These are phyloP conservation scores for Musa beccarii DNA, from an alignment of 176 grass and related monocot genomes.

Conservation along the genomic window DNA sequence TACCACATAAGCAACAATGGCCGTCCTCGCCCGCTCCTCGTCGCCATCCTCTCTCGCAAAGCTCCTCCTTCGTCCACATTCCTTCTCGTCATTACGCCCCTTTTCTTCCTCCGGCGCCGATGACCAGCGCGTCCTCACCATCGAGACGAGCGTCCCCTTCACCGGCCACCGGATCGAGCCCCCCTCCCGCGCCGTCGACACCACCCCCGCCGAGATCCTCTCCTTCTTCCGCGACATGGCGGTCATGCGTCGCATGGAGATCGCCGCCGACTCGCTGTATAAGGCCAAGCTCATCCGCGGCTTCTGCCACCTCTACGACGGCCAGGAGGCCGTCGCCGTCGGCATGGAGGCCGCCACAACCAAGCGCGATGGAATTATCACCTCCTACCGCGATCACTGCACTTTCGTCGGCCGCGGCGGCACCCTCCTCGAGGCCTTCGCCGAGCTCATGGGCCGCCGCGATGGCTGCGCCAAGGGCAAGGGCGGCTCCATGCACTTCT, in stretches of 20 bases:
- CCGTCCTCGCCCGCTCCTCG: slow-evolving; percentile 13
- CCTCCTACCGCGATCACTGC: slow-evolving; percentile 91
- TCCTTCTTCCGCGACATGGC: slow-evolving; percentile 58
- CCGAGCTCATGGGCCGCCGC: slow-evolving; percentile 81
- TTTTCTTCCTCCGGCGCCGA: slow-evolving; percentile 34
- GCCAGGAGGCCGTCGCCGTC: slow-evolving; percentile 67
- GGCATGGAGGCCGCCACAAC: slow-evolving; percentile 72
- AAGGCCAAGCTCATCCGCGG: slow-evolving; percentile 89
- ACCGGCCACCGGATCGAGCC: slow-evolving; percentile 40
- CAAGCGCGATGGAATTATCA: slow-evolving; percentile 66
- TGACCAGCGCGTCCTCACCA: slow-evolving; percentile 29
- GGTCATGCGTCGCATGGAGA: slow-evolving; percentile 58
- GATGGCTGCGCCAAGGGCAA: slow-evolving; percentile 64
- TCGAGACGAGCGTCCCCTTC: slow-evolving; percentile 65
- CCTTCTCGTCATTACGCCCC: slow-evolving; percentile 36
- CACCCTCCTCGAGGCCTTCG: slow-evolving; percentile 37
- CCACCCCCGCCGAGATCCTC: slow-evolving; percentile 33
- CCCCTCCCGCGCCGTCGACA: slow-evolving; percentile 25
- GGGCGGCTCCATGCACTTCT: slow-evolving; percentile 91
- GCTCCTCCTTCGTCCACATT: neutral
- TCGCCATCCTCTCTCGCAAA: slow-evolving; percentile 8
- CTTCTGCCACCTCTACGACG: slow-evolving; percentile 97
- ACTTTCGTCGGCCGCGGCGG: slow-evolving; percentile 61
- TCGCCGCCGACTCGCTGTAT: slow-evolving; percentile 85
- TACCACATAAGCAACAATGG: too few species aligned